A percentile compares a stretch with the other conserved stretches of the same genome.
Conservation (phyloP, 805 yeast genomes). For the Candida ipomoeae region DNA sequence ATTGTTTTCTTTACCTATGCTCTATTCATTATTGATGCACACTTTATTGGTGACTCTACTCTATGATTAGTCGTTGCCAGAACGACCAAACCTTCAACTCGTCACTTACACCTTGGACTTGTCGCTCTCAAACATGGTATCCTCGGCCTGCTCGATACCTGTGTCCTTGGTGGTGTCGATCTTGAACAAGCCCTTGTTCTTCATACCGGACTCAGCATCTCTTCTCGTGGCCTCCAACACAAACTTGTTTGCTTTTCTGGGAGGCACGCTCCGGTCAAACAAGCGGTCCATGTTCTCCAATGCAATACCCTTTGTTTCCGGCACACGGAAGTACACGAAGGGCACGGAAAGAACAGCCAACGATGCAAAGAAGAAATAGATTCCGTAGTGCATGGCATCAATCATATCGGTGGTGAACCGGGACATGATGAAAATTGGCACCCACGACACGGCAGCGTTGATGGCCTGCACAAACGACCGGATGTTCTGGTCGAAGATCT, state of each 20-base stretch:
- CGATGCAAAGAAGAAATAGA: conserved; percentile 35
- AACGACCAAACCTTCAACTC: not conserved
- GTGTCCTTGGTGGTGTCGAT: conserved; percentile 20
- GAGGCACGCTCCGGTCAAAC: conserved; percentile 21
- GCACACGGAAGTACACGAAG: conserved; percentile 34
- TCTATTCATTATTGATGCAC: too few species aligned
- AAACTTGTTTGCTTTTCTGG: conserved; percentile 20
- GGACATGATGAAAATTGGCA: conserved; percentile 36
- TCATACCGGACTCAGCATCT: conserved; percentile 15
- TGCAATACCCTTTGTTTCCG: conserved; percentile 39
- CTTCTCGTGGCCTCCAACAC: conserved; percentile 18
- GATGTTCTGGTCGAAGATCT: conserved; percentile 38
- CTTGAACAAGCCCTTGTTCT: conserved; percentile 17
- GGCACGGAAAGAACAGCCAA: conserved; percentile 33
- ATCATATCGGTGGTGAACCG: conserved; percentile 34
- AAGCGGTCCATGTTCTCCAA: conserved; percentile 29
- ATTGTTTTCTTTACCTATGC: too few species aligned
- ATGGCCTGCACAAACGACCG: conserved; percentile 38
- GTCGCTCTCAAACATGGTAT: conserved; percentile 4
- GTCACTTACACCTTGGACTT: not conserved
- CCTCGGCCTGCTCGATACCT: conserved; percentile 19
- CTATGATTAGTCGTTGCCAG: not conserved
- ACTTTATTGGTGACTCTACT: too few species aligned
- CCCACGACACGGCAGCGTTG: conserved; percentile 39
- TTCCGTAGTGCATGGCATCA: conserved; percentile 32